Conservation (phyloP, 352 stramenopile species). For the Globisporangium megalacanthum region DNA sequence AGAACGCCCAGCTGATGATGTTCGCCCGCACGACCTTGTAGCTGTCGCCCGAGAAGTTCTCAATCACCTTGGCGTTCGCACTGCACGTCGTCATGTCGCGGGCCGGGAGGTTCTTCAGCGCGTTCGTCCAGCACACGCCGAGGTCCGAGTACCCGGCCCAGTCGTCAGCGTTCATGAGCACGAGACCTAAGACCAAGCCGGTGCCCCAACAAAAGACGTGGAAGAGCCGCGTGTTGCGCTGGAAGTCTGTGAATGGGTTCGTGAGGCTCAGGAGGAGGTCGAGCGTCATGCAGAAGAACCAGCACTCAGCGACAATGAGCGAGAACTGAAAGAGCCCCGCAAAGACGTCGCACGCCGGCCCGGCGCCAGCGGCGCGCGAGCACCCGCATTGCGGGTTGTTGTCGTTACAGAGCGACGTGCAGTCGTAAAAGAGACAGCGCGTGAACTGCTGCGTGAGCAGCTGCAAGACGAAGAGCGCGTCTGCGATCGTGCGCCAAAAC, state of each 20-base stretch:
- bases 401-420: conserved; percentile 63
- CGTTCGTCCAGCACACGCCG: conserved; percentile 85
- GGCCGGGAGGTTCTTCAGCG: conserved; percentile 50
- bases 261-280: conserved; percentile 85
- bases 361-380: conserved; percentile 33
- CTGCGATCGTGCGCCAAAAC: conserved; percentile 85
- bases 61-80: conserved; percentile 33
- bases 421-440: conserved; percentile 76
- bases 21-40: conserved; percentile 82
- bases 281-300: conserved; percentile 89
- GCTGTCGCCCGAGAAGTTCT: conserved; percentile 51
- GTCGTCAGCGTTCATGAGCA: conserved; percentile 71
- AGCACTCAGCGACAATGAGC: conserved; percentile 77
- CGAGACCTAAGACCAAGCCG: conserved; percentile 45
- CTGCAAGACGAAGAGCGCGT: conserved; percentile 80
- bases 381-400: conserved; percentile 76
- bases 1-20: conserved; percentile 83
- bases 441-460: conserved; percentile 78
- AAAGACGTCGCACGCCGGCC: conserved; percentile 64
- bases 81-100: conserved; percentile 29
- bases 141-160: conserved; percentile 84
- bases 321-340: conserved; percentile 83
- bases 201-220: conserved; percentile 82
- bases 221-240: conserved; percentile 79
- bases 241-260: conserved; percentile 90